Base-by-base conservation (phyloP, 2,329 filamentous ascomycete genomes). In the Falciphora oryzae region DNA sequence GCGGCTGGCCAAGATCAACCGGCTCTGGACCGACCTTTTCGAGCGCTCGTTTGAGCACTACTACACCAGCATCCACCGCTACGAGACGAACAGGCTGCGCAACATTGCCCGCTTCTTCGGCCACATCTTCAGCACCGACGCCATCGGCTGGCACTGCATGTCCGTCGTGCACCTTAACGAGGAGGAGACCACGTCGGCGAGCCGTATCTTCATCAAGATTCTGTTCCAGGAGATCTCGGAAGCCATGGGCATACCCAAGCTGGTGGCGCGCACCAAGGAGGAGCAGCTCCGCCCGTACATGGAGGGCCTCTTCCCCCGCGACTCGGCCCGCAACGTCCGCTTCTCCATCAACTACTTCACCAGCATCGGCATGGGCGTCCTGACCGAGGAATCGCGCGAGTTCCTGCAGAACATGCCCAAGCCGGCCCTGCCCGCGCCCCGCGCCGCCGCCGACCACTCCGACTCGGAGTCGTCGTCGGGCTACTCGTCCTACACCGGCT, bases 291-390 rank as follows among this genome's bases (percentile, higher is more conserved):
- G 89, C 66, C 87, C 92, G 62, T 90, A 86, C 74, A 86, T 97
- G 66, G 86, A 89, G 56, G 94, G 94, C 35, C 80, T 99, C 58
- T 98, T 99, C 82, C 95, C 95, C 0, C 89, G 82, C 66, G 93
- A 98, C 75, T 92, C 93, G 72, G 87, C 93, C 29, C 89, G 91
- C 73, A 95, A 97, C 77, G 93, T 93, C 56, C 88, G 94, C 64
- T 99, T 99, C 81, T 92, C 93, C 62, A 97, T 99, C 87, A 99
- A 99, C 78, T 99, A 97, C 83, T 98, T 99, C 76, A 99, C 95
- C 13, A 95, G 93, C 72, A 96, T 99, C 71, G 93, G 93, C 65
- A 96, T 99, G 91, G 95, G 95, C 74, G 87, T 86, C 29, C 83
- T 99, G 67, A 99, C 95, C 2, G 95, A 99, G 74, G 91, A 93